Evolutionary conservation across 306 rosid species (phyloP), one percentile per base, ranked within the genome.

Genomic region (Fragaria nilgerrensis): DNA sequence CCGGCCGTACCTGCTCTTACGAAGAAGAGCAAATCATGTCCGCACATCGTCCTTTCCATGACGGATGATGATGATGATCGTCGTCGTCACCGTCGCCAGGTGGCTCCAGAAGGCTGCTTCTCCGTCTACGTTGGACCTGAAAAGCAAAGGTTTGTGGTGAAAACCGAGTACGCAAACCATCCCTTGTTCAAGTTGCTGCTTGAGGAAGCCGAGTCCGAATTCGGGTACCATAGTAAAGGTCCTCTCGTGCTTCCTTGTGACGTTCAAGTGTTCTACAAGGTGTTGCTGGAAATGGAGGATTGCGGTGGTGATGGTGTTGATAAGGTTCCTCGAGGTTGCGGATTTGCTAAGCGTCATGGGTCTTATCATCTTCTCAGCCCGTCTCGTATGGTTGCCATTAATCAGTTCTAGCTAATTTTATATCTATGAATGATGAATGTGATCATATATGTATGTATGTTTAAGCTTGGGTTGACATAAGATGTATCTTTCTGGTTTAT

Each of bases 171-270:
- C 29, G 88, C 86, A 0, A 94, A 94, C 75, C 98, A 94, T 52
- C 94, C 94, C 23, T 84, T 91, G 73, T 91, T 94, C 85, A 86
- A 89, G 86, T 82, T 84, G 82, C 75, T 94, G 11, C 84, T 94
- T 5, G 97, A 94, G 70, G 98, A 94, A 68, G 98, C 98, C 0
- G 98, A 91, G 75, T 89, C 88, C 0, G 98, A 94, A 52, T 94
- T 88, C 55, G 98, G 97, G 0, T 87, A 85, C 50, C 80, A 56
- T 56, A 86, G 86, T 27, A 87, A 90, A 70, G 98, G 97, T 23
- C 97, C 98, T 25, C 81, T 94, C 0, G 78, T 68, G 3, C 91
- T 94, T 73, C 97, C 98, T 13, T 94, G 98, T 75, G 25, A 89
- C 44, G 94, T 90, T n/a, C 86, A 85, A 37, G n/a, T 88, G 1